These are phyloP conservation scores for Ustilago nuda DNA, from an alignment of 1,284 basidiomycete genomes.

Conservation along the genomic window DNA sequence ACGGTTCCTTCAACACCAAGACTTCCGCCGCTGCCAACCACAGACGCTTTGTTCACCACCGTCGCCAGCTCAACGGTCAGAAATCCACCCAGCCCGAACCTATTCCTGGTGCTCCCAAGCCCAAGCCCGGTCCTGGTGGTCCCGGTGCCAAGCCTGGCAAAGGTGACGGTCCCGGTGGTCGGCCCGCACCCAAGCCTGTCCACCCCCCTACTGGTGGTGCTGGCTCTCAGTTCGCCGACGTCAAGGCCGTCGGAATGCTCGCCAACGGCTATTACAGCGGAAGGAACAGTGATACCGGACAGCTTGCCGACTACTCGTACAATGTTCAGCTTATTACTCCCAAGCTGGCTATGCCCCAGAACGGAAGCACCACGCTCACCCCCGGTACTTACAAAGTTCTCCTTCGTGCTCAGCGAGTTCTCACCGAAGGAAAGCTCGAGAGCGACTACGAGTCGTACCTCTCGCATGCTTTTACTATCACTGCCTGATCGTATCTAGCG, in stretches of 20 bases:
- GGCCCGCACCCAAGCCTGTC: slow-evolving; percentile 4
- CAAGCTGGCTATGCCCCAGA: slow-evolving; percentile 31
- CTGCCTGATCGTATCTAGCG: slow-evolving; percentile 11
- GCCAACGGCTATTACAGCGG: slow-evolving; percentile 39
- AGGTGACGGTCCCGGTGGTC: slow-evolving; percentile 1
- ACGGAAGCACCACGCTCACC: slow-evolving; percentile 71
- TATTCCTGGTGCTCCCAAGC: slow-evolving; percentile 2
- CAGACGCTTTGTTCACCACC: slow-evolving; percentile 39
- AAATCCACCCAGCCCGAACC: slow-evolving; percentile 15
- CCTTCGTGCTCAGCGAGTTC: slow-evolving; percentile 75
- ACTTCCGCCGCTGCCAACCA: slow-evolving; percentile 18
- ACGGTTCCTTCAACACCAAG: slow-evolving; percentile 23
- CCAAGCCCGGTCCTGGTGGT: slow-evolving; percentile 3
- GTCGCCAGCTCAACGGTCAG: slow-evolving; percentile 27
- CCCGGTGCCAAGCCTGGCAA: slow-evolving; percentile 12
- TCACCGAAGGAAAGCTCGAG: slow-evolving; percentile 73
- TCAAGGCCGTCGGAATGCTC: slow-evolving; percentile 44
- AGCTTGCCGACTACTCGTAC: slow-evolving; percentile 43
- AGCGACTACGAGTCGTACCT: slow-evolving; percentile 76
- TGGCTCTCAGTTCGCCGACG: slow-evolving; percentile 30
- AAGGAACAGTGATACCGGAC: slow-evolving; percentile 41
- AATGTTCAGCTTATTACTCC: slow-evolving; percentile 30
- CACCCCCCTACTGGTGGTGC: neutral
- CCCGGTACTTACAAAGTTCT: slow-evolving; percentile 76
- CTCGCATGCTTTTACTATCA: slow-evolving; percentile 52